Evolutionary conservation across 75 land plant genomes (phyloP).

Genomic region (Pinus tabuliformis): DNA sequence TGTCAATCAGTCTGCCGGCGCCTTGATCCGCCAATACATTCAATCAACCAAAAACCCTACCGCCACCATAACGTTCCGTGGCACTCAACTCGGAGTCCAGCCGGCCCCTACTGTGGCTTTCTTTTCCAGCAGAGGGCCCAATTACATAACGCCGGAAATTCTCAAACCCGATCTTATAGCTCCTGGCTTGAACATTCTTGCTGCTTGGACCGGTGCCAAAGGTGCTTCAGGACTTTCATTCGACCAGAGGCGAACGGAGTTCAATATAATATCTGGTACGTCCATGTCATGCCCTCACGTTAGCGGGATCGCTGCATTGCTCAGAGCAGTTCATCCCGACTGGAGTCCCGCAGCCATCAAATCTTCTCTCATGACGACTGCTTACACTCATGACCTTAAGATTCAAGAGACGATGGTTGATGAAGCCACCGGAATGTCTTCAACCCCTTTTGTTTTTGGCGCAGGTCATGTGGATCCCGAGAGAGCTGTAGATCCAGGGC

Average conservation of each 20-base stretch:
- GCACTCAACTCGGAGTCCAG: constrained; percentile 47
- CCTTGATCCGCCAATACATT: constrained; percentile 55
- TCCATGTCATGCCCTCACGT: constrained; percentile 97
- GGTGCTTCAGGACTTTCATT: too few species aligned
- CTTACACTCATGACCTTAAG: constrained; percentile 46
- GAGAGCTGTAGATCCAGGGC: constrained; percentile 41
- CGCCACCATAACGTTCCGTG: constrained; percentile 59
- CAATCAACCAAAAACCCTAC: constrained; percentile 21
- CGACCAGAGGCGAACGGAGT: constrained; percentile 59
- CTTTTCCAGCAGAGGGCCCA: constrained; percentile 88
- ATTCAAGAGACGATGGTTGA: constrained; percentile 42
- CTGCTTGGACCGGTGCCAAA: constrained; percentile 75
- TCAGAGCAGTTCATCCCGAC: constrained; percentile 72
- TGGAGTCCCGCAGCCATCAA: constrained; percentile 85
- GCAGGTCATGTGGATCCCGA: constrained; percentile 27
- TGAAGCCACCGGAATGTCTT: constrained; percentile 61
- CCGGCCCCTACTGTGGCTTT: constrained; percentile 85
- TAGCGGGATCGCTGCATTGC: constrained; percentile 75
- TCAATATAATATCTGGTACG: constrained; percentile 86
- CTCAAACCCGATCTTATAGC: constrained; percentile 85
- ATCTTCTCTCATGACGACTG: constrained; percentile 88
- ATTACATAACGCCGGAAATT: constrained; percentile 68
- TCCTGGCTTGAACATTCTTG: constrained; percentile 85
- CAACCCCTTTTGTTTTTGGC: constrained; percentile 62
- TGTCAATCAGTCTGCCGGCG: constrained; percentile 53